Base-by-base conservation (phyloP, 768 basidiomycete genomes). In the Terana coerulea region DNA sequence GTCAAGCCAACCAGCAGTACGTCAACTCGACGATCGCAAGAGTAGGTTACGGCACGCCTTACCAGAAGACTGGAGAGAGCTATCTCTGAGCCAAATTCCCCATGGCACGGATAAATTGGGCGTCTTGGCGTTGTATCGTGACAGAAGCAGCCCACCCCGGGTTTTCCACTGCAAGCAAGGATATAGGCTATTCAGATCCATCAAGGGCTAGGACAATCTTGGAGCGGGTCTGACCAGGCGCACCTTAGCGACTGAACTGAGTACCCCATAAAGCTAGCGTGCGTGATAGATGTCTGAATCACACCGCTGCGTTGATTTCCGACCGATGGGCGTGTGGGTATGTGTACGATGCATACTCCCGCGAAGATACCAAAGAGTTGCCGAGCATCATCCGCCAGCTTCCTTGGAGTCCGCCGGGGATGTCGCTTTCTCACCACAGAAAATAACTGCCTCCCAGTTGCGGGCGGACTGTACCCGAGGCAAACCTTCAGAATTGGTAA, bases 341-440 rank as follows among this genome's bases (percentile, higher is more conserved):
- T 33, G 15, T 33, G 45, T 14, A 34, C 28, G 45, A 46, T 46
- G 36, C n/a, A 52, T 28, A 29, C 33, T 53, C 56, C 56, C 56
- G 53, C 52, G 52, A 49, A 42, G 25, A 15, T 54, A 35, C 61
- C 61, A 59, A 17, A 30, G 45, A 55, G 39, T 30, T 36, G 24
- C 61, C 61, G 61, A 62, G 43, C 47, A 59, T 62, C 61, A 60
- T 1, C 61, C 61, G 59, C 15, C 2, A 2, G 17, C 31, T n/a
- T 21, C 12, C 28, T 22, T n/a, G n/a, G n/a, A n/a, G n/a, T n/a
- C n/a, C n/a, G n/a, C n/a, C n/a, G n/a, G n/a, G n/a, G n/a, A n/a
- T n/a, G n/a, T n/a, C n/a, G n/a, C n/a, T n/a, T n/a, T n/a, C n/a
- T n/a, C n/a, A n/a, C n/a, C n/a, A n/a, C n/a, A n/a, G 10, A 39